phyloP scores from a whole-genome alignment of 257 asterid species.

The Lycium ferocissimum region DNA sequence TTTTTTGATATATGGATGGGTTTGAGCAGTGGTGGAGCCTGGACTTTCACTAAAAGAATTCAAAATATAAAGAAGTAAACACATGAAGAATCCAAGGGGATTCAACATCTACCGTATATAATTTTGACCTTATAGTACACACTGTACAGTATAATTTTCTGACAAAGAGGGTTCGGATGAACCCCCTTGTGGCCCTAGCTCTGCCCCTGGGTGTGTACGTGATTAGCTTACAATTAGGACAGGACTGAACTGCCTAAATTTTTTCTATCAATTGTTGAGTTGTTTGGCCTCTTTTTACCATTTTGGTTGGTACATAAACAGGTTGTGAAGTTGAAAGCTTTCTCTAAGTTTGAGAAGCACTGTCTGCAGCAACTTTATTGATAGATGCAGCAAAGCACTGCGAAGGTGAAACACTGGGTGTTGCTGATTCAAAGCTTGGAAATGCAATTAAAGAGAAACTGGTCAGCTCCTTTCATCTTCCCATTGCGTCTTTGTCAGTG shows the following conservation, averaged over 20 bases:
- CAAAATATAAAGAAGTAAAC: not conserved
- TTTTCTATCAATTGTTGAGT: not conserved
- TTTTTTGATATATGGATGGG: not conserved
- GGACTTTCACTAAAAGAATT: not conserved
- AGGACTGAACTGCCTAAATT: not conserved
- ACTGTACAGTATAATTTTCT: too few species aligned
- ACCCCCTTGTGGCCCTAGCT: too few species aligned
- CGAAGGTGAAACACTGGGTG: constrained; percentile 64
- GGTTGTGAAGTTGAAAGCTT: constrained; percentile 84
- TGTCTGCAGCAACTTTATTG: constrained; percentile 73
- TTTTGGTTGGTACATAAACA: constrained; percentile 30
- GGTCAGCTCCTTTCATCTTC: constrained; percentile 48
- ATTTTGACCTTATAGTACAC: too few species aligned
- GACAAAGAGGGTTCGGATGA: too few species aligned
- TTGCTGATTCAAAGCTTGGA: constrained; percentile 89
- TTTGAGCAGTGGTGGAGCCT: not conserved
- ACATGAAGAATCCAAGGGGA: not conserved
- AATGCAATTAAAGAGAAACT: constrained; percentile 80
- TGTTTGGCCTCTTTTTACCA: not conserved
- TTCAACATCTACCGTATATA: not conserved
- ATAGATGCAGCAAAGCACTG: constrained; percentile 82
- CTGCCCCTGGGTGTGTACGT: not conserved
- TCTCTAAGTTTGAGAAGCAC: constrained; percentile 79
- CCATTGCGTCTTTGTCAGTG: not conserved
- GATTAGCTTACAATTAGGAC: not conserved